Evolutionary conservation across 345 rosid genomes (phyloP).

Genomic region (Aurinia saxatilis): DNA sequence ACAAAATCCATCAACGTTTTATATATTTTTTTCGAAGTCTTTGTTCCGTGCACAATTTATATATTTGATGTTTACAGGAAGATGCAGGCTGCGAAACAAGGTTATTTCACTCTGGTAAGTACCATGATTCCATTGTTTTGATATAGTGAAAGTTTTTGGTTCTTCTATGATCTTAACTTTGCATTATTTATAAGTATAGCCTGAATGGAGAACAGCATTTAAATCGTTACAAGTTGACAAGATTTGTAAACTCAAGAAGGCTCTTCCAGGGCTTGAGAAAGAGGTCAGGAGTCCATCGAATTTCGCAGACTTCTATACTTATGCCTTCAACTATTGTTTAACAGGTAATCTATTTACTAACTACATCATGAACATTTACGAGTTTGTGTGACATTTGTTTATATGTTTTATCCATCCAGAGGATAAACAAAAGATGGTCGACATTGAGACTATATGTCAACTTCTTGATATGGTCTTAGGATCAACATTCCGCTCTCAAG

Average conservation of each 20-base stretch:
- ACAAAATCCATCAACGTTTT: conserved; percentile 6
- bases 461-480: conserved; percentile 65
- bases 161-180: no score
- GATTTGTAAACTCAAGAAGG: conserved; percentile 58
- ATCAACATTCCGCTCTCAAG: conserved; percentile 48
- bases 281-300: conserved; percentile 75
- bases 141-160: no score
- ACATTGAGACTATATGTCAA: conserved; percentile 69
- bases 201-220: conserved; percentile 84
- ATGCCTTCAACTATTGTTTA: conserved; percentile 77
- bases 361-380: background rate
- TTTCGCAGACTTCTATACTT: conserved; percentile 75
- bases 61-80: conserved; percentile 40
- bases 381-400: background rate
- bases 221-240: conserved; percentile 62
- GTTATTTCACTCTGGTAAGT: conserved; percentile 75
- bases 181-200: conserved; percentile 28
- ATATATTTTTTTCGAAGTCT: background rate
- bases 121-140: no score
- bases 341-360: conserved; percentile 53
- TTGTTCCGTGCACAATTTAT: background rate
- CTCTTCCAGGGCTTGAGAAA: conserved; percentile 71
- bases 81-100: conserved; percentile 81
- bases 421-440: conserved; percentile 77
- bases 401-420: conserved; percentile 38